Conservation (phyloP, 2,329 filamentous ascomycete species). For the Ophiognomonia clavigignenti-juglandacearum region DNA sequence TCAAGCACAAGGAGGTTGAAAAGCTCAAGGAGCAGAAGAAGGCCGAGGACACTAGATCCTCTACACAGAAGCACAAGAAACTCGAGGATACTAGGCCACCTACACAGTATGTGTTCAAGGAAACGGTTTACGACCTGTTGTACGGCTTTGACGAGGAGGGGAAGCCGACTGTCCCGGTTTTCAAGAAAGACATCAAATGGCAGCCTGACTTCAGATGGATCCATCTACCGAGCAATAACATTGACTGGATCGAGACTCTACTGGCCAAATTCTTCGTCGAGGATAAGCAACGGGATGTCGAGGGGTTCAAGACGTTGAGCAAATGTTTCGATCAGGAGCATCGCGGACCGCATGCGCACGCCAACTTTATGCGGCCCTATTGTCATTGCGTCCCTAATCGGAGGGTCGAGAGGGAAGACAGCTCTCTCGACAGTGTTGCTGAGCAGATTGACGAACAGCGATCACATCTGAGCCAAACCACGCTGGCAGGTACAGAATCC, state of each 20-base stretch:
- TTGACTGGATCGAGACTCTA: conserved; percentile 58
- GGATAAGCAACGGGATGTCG: conserved; percentile 55
- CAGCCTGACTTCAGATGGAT: conserved; percentile 47
- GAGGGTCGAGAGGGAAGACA: conserved; percentile 28
- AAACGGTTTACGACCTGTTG: conserved; percentile 45
- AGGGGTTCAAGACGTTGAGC: conserved; percentile 58
- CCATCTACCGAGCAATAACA: conserved; percentile 49
- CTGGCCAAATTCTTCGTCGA: conserved; percentile 63
- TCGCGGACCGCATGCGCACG: conserved; percentile 52
- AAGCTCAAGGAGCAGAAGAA: conserved; percentile 13
- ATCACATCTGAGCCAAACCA: background rate
- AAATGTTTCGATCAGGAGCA: conserved; percentile 59
- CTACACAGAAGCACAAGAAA: no score
- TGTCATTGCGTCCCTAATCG: conserved; percentile 44
- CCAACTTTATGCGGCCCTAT: conserved; percentile 57
- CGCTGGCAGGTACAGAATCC: conserved; percentile 4
- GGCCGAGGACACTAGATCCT: no score
- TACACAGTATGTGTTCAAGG: conserved; percentile 41
- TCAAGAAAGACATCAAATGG: conserved; percentile 39
- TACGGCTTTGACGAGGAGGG: conserved; percentile 44
- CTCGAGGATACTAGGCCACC: no score
- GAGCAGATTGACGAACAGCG: conserved; percentile 17
- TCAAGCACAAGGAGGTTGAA: conserved; percentile 15
- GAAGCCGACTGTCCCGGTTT: conserved; percentile 40
- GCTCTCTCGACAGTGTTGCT: conserved; percentile 15